phyloP scores from a whole-genome alignment of 768 basidiomycete genomes.

The Lactifluus rugatus region DNA sequence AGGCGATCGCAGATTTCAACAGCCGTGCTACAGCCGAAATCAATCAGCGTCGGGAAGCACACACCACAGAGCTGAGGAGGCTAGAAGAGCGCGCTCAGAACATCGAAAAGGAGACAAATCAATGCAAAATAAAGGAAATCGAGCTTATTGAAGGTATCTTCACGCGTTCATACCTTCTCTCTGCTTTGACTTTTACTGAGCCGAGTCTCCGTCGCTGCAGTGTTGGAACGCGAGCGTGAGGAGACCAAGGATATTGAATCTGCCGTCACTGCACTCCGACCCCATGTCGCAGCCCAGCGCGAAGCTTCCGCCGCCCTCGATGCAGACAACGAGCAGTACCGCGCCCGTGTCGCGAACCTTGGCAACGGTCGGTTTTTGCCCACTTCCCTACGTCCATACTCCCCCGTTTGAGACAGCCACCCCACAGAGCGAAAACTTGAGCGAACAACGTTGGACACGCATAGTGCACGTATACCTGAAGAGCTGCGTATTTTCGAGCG shows the following conservation, averaged over 20 bases:
- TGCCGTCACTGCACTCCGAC: constrained; percentile 46
- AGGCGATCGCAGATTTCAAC: constrained; percentile 64
- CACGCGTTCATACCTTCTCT: background rate
- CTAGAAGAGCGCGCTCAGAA: constrained; percentile 50
- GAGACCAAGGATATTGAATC: constrained; percentile 64
- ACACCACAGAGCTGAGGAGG: constrained; percentile 53
- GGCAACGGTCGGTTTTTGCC: constrained; percentile 43
- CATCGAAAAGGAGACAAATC: constrained; percentile 58
- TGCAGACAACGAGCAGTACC: constrained; percentile 64
- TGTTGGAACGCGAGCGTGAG: constrained; percentile 58
- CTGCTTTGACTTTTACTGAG: background rate
- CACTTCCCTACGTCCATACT: background rate
- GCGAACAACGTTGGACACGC: constrained; percentile 40
- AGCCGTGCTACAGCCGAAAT: constrained; percentile 61
- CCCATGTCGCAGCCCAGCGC: constrained; percentile 54
- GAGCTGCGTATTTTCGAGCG: constrained; percentile 52
- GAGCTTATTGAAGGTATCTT: constrained; percentile 59
- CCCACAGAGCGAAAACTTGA: constrained; percentile 60
- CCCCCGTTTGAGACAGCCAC: background rate
- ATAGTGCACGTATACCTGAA: constrained; percentile 42
- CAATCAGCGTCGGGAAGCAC: constrained; percentile 51
- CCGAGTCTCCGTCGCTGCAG: constrained; percentile 27
- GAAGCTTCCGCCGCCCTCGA: constrained; percentile 53
- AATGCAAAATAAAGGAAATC: constrained; percentile 71
- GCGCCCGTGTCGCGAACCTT: constrained; percentile 49